Base-by-base conservation (phyloP, 169 alveolate species). In the Eimeria tenella region DNA sequence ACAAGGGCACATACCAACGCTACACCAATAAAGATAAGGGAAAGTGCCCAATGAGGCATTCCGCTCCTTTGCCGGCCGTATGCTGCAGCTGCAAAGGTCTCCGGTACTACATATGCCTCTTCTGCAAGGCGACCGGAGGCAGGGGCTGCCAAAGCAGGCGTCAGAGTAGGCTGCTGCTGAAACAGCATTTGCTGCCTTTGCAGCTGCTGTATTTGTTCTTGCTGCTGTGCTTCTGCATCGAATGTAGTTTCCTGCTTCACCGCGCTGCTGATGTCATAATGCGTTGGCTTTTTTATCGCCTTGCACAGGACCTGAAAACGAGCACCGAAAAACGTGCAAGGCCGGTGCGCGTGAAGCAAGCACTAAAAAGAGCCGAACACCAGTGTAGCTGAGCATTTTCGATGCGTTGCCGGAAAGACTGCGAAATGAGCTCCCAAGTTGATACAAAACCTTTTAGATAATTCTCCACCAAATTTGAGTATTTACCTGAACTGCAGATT, bases 181-280 rank as follows among this genome's bases (percentile, higher is more conserved):
- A 63, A 9, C 50, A 84, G 91, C 91, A 84, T 84, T 62, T 84
- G 91, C 49, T 84, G 91, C 79, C 63, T 42, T 84, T 70, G 21
- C 23, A 84, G 81, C 79, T 60, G 81, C 60, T 84, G 91, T 58
- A 84, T 31, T 56, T 84, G 91, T 62, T 84, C 79, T 42, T 84
- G 91, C 65, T 84, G 91, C 15, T 84, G 91, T 49, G 91, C 91
- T 77, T 84, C 91, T 31, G 31, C 70, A 23, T 84, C 91, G 62
- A 84, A 84, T 4, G 91, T 84, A 17, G 79, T 84, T 62, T 84
- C 91, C 70, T 84, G 91, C 81, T 84, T 84, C 55, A 84, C 91
- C 58, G 79, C 91, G 31, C 52, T 84, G 52, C 58, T 84, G 58
- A 84, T 84, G 91, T 84, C 91, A 62, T 60, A 84, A 21, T 58